Conservation (phyloP, 2,329 filamentous ascomycete species). For the Monilinia polystroma region DNA sequence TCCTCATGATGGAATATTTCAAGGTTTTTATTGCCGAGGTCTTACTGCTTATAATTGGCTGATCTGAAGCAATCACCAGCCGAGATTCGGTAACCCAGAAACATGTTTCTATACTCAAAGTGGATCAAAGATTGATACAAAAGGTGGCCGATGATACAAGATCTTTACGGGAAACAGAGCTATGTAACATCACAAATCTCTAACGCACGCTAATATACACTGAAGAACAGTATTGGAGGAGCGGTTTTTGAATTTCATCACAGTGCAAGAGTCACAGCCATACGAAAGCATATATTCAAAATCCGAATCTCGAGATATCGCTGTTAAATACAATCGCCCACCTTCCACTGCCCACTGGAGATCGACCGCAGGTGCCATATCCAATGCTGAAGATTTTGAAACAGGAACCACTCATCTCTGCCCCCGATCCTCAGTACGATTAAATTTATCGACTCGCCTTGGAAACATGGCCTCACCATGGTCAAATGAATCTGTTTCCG, state of each 20-base stretch:
- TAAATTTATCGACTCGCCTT: not conserved
- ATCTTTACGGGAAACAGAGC: conserved; percentile 21
- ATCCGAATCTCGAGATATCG: not conserved
- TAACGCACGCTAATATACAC: not conserved
- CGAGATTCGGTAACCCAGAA: conserved; percentile 18
- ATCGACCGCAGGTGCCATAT: not conserved
- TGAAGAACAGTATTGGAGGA: not conserved
- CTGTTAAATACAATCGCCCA: not conserved
- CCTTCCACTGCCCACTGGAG: not conserved
- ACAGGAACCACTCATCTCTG: not conserved
- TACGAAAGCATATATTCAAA: not conserved
- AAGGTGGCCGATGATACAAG: conserved; percentile 23
- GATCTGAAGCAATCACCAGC: not conserved
- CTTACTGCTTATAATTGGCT: not conserved
- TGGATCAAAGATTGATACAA: conserved; percentile 22
- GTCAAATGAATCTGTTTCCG: conserved; percentile 1
- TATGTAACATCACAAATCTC: conserved; percentile 12
- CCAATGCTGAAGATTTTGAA: conserved; percentile 9
- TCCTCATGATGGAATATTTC: conserved; percentile 23
- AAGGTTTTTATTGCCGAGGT: not conserved
- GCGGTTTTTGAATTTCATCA: conserved; percentile 10
- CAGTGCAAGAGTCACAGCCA: conserved; percentile 3
- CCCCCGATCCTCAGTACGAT: not conserved
- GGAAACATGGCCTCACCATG: not conserved
- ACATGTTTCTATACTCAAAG: conserved; percentile 16